These are phyloP conservation scores for Vitis cinerea DNA, from an alignment of 164 flowering plant species.

Conservation along the genomic window DNA sequence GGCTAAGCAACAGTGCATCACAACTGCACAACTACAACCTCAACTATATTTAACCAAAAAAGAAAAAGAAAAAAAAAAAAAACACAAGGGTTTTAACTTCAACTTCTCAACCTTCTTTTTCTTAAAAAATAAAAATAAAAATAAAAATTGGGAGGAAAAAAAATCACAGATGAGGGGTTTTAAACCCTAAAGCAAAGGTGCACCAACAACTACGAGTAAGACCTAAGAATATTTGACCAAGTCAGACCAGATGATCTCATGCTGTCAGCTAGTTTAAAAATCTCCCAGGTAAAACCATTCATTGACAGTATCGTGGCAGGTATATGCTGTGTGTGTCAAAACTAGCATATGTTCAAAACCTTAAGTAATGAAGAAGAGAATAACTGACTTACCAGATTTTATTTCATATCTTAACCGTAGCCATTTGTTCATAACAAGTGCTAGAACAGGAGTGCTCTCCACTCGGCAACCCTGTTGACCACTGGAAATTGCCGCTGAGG, in stretches of 20 bases:
- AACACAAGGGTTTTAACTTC: too few species aligned
- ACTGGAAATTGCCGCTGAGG: constrained; percentile 19
- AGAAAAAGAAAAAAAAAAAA: too few species aligned
- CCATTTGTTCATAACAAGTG: constrained; percentile 74
- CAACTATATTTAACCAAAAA: too few species aligned
- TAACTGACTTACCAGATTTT: constrained; percentile 54
- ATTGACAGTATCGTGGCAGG: background rate
- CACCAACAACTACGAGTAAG: too few species aligned
- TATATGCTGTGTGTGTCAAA: background rate
- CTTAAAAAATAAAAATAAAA: too few species aligned
- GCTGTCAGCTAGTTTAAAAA: background rate
- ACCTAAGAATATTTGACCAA: too few species aligned
- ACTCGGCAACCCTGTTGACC: constrained; percentile 38
- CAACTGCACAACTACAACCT: too few species aligned
- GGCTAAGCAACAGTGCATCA: too few species aligned
- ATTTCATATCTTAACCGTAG: constrained; percentile 75
- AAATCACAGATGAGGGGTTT: too few species aligned
- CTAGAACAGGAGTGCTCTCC: constrained; percentile 53
- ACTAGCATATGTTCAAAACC: background rate
- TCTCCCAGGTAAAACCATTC: background rate
- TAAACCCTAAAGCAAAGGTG: too few species aligned
- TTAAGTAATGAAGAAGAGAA: background rate
- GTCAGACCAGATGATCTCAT: background rate
- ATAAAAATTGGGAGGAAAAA: too few species aligned
- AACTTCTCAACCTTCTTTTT: too few species aligned